Evolutionary conservation across 2,329 filamentous ascomycete species (phyloP), one percentile per base, ranked within the genome.

Genomic region (Pochonia chlamydosporia): DNA sequence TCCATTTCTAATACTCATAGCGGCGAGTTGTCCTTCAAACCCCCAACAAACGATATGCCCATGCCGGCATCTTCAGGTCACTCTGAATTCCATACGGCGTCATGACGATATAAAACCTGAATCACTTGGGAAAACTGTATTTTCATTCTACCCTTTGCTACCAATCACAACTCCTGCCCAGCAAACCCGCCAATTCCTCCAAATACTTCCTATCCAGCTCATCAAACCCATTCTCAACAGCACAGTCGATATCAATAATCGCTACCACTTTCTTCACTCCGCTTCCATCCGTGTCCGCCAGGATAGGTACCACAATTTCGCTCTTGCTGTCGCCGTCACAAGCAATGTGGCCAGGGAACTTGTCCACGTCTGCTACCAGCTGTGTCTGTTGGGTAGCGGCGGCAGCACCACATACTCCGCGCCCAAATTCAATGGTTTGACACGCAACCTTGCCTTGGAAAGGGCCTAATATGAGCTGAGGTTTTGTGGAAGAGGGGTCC

Each of bases 391-490:
- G 66, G 3, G 70, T 75, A 21, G 74, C 60, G 1, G 86, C 87
- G 0, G 87, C 86, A 6, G 79, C 69, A 3, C 88, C 88, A 62
- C 88, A 92, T 5, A 93, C 88, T 25, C 88, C 88, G 36, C 78
- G 75, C 8, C 83, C 81, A 52, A 90, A 87, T 5, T 72, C 67
- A 57, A 93, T 92, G 14, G 76, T 84, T 64, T 93, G 87, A 61
- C 88, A 93, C 8, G 88, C 88, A 3, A 84, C 80, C 59, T 89
- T 87, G 53, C 87, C 87, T 55, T 89, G 84, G 65, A 92, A 92
- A 1, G 87, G 87, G 0, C 85, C 87, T 1, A 92, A 79, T 54
- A 91, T 85, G 40, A 92, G 76, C 57, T 81, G 79, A 8, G 65
- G 60, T 6, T 64, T 55, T 39, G 65, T 49, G 8, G 62, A 59